Base-by-base conservation (phyloP, 2,329 filamentous ascomycete genomes). In the Aspergillus melleus region DNA sequence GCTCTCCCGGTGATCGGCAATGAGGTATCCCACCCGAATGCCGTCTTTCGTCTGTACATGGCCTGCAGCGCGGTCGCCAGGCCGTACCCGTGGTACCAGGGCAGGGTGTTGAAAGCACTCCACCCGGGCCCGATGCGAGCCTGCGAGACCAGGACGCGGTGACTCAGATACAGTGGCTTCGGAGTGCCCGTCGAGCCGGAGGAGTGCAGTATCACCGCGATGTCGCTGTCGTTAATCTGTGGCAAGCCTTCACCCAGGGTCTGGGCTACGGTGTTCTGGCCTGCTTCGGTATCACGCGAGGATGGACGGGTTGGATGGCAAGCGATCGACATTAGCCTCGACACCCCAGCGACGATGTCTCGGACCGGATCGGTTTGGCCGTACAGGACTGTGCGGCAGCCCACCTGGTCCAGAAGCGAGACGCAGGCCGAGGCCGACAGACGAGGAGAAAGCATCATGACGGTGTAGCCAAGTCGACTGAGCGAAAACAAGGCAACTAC, bases 151-250 rank as follows among this genome's bases (percentile, higher is more conserved):
- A 80, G 54, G 5, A 71, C 73, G 36, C 70, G 68, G 55, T 81
- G 78, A 2, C 76, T 78, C 32, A 80, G 72, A 11, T 74, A 69
- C 3, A 81, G 67, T 4, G 79, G 78, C 60, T 82, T 81, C 0
- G 79, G 80, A 4, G 76, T 72, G 0, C 79, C 79, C 0, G 80
- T 82, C 1, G 79, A 81, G 0, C 81, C 80, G 0, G 80, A 82
- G 0, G 80, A 82, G 62, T 83, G 80, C 49, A 77, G 72, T 32
- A 81, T 80, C 30, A 80, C 62, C 0, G 74, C 74, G 1, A 72
- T 61, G 44, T 74, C 72, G 26, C 47, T 66, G 14, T 32, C 70
- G 65, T 62, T 77, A 62, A 30, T 63, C 50, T 66, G 72, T 26
- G 60, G 60, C 61, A 58, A n/a, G 66, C 56, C 4, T 62, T 60